Base-by-base conservation (phyloP, 805 yeast species). In the Metschnikowia cerradonensis region DNA sequence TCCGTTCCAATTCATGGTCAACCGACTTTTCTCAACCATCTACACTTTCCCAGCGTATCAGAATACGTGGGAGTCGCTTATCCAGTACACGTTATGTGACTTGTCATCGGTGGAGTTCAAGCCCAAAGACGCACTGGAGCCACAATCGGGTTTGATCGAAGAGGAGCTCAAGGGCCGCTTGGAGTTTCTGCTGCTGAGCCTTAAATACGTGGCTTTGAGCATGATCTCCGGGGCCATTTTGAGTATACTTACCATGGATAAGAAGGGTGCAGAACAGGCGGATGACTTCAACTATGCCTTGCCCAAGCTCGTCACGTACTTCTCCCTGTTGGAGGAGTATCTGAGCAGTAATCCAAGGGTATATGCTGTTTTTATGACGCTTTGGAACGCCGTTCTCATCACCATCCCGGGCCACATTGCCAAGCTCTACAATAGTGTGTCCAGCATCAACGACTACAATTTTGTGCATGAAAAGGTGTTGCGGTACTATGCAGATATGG, bases 11-110 rank as follows among this genome's bases (percentile, higher is more conserved):
- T 34, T 35, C 7, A 20, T 56, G 40, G 14, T 52, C 14, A 17
- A 64, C 59, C 48, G 50, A 38, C 49, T 65, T 15, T 72, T 71
- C 26, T 70, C 67, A 45, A 52, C 59, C 13, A 52, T 80, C 3
- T 74, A 69, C 49, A 60, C 60, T 11, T 52, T 67, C 13, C 67
- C 72, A 0, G 54, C 61, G 4, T 76, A 71, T 52, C 57, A 62
- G 49, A 60, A 54, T 45, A 45, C 60, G 44, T 56, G 73, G 81
- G 76, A 73, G 44, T 56, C 67, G 17, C 58, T 80, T 11, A 53
- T 76, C 1, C 64, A 70, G 2, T 79, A 75, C 54, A 59, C 76
- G 3, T 56, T 76, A 17, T 67, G 71, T 41, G 88, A 81, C 57
- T 42, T 71, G 2, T 71, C 80, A 0, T 63, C 78, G 1, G 50